phyloP scores from a whole-genome alignment of 2,329 filamentous ascomycete species.

The Waltergamsia citrina region DNA sequence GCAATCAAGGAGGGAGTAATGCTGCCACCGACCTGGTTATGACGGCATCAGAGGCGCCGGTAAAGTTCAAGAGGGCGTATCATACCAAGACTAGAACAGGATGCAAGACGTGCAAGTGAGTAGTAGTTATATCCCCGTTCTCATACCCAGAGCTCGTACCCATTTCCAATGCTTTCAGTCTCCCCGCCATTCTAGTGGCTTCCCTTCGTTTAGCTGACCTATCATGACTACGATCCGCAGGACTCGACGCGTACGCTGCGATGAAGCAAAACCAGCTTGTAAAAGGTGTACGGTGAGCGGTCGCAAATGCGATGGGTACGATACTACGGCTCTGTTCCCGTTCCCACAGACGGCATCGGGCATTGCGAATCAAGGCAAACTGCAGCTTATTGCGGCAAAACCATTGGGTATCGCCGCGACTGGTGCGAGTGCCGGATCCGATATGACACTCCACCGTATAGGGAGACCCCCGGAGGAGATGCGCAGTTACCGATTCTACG shows the following conservation, averaged over 20 bases:
- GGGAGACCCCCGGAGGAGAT: slow-evolving; percentile 1
- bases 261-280: slow-evolving; percentile 22
- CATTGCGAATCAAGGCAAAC: neutral
- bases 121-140: too few species aligned
- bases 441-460: neutral
- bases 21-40: neutral
- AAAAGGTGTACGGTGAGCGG: slow-evolving; percentile 22
- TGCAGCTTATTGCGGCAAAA: neutral
- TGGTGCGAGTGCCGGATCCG: slow-evolving; percentile 3
- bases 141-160: too few species aligned
- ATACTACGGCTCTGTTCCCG: slow-evolving; percentile 6
- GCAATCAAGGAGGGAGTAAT: too few species aligned
- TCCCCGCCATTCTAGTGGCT: neutral
- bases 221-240: slow-evolving; percentile 9
- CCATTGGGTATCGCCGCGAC: too few species aligned
- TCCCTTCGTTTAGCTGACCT: slow-evolving; percentile 2
- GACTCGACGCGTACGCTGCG: slow-evolving; percentile 25
- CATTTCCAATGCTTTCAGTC: neutral
- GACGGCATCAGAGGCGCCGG: too few species aligned
- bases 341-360: neutral
- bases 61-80: neutral
- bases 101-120: slow-evolving; percentile 16
- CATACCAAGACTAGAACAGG: slow-evolving; percentile 4
- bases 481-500: slow-evolving; percentile 3
- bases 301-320: slow-evolving; percentile 25